phyloP scores from a whole-genome alignment of 352 stramenopile species.

The Pythium rhizo-oryzae region DNA sequence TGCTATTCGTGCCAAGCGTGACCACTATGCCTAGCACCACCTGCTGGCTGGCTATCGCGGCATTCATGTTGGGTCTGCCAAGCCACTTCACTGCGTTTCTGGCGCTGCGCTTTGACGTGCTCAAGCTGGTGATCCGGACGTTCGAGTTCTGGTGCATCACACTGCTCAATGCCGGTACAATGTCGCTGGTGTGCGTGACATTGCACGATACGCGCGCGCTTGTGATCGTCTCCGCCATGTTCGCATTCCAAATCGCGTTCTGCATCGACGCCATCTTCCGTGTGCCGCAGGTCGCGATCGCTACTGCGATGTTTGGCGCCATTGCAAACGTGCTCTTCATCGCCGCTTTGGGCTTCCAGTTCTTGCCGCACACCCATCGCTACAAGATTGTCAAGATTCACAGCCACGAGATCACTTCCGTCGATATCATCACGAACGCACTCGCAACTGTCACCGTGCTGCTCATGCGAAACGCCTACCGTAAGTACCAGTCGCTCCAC shows the following conservation, averaged over 20 bases:
- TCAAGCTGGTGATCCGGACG: background rate
- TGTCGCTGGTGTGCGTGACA: background rate
- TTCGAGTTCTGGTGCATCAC: slow-evolving; percentile 6
- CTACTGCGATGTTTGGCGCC: background rate
- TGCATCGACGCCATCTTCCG: background rate
- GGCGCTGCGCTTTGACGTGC: background rate
- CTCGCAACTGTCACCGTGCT: background rate
- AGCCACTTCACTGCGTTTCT: background rate
- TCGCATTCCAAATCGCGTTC: background rate
- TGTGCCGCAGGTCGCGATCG: background rate
- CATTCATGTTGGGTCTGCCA: background rate
- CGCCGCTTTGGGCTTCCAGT: background rate
- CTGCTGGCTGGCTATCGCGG: background rate
- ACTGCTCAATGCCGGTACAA: background rate
- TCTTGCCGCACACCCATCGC: background rate
- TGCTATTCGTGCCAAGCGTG: background rate
- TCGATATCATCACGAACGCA: background rate
- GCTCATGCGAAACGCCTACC: slow-evolving; percentile 2
- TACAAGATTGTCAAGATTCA: background rate
- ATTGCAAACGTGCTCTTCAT: background rate
- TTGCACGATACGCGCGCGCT: background rate
- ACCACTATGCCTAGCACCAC: background rate
- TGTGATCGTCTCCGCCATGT: background rate
- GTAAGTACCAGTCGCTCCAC: background rate
- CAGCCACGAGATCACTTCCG: background rate